A percentile compares a stretch with the other conserved stretches of the same genome.
Conservation (phyloP, 2,329 filamentous ascomycete species). For the Dothiorella sarmentorum region DNA sequence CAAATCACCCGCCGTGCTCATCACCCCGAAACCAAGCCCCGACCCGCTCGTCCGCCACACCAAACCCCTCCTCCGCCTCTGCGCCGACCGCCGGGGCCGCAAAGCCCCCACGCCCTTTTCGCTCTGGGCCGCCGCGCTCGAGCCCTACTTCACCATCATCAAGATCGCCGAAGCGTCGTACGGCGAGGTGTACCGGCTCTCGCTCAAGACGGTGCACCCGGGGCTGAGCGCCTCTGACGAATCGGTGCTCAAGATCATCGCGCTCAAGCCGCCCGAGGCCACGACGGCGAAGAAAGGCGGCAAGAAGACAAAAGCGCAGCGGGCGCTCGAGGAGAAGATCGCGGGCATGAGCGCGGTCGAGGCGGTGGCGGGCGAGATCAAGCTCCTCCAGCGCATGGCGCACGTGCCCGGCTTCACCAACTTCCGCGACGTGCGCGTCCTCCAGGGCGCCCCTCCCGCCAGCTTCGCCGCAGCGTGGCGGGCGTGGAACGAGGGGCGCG, state of each 20-base stretch:
- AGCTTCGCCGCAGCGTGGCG: slow-evolving; percentile 49
- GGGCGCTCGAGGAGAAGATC: slow-evolving; percentile 36
- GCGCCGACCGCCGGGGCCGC: slow-evolving; percentile 24
- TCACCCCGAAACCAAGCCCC: background rate
- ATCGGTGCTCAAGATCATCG: slow-evolving; percentile 48
- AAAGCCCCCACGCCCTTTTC: slow-evolving; percentile 31
- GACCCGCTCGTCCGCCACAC: slow-evolving; percentile 21
- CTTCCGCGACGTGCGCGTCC: slow-evolving; percentile 56
- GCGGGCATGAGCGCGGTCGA: slow-evolving; percentile 42
- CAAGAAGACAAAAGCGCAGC: slow-evolving; percentile 23
- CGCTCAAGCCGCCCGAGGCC: slow-evolving; percentile 30
- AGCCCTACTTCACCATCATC: slow-evolving; percentile 47
- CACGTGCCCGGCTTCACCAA: slow-evolving; percentile 61
- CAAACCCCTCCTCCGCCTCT: slow-evolving; percentile 30
- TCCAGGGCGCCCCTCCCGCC: slow-evolving; percentile 54
- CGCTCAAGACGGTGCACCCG: slow-evolving; percentile 28
- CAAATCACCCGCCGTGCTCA: background rate
- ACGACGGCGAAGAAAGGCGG: background rate
- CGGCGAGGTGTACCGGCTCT: slow-evolving; percentile 62
- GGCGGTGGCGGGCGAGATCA: slow-evolving; percentile 47
- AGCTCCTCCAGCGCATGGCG: slow-evolving; percentile 56
- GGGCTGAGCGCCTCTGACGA: slow-evolving; percentile 36
- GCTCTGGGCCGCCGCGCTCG: slow-evolving; percentile 41
- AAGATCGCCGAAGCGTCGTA: slow-evolving; percentile 67
- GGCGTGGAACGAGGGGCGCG: slow-evolving; percentile 41